A percentile compares a stretch with the other conserved stretches of the same genome.
Evolutionary conservation across 2,329 filamentous ascomycete genomes (phyloP).

Genomic region (Fonsecaea pugnacius): DNA sequence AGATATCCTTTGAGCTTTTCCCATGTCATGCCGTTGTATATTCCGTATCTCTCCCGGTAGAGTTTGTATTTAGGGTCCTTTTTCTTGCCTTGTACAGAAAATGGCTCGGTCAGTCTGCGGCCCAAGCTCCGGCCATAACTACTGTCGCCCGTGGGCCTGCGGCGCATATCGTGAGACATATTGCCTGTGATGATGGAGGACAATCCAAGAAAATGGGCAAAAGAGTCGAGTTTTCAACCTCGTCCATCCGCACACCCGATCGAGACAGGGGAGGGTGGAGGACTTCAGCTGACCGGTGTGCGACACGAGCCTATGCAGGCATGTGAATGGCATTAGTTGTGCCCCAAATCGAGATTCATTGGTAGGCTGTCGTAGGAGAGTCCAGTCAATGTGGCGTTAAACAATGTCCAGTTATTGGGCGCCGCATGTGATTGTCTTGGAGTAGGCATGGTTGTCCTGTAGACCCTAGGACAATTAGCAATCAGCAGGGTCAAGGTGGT

Average conservation of each 20-base stretch:
- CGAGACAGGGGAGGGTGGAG: neutral
- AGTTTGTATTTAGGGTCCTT: neutral
- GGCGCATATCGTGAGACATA: neutral
- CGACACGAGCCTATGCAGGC: neutral
- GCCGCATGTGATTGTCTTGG: neutral
- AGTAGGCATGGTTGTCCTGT: neutral
- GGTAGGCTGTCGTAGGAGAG: no score
- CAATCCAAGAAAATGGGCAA: neutral
- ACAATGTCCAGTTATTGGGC: neutral
- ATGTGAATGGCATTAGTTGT: neutral
- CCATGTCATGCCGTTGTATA: slow-evolving; percentile 14
- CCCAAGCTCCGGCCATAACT: neutral
- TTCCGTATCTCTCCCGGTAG: neutral
- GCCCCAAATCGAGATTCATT: neutral
- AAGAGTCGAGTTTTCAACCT: neutral
- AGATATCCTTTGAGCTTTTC: slow-evolving; percentile 17
- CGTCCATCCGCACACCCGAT: neutral
- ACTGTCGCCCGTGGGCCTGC: slow-evolving; percentile 5
- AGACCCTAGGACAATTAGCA: neutral
- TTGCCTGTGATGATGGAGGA: neutral
- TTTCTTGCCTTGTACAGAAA: neutral
- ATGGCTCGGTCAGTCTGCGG: slow-evolving; percentile 3
- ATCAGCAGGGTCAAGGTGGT: neutral
- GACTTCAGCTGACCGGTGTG: neutral
- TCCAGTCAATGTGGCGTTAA: no score